phyloP scores from a whole-genome alignment of 257 asterid genomes.

The Salvia miltiorrhiza region DNA sequence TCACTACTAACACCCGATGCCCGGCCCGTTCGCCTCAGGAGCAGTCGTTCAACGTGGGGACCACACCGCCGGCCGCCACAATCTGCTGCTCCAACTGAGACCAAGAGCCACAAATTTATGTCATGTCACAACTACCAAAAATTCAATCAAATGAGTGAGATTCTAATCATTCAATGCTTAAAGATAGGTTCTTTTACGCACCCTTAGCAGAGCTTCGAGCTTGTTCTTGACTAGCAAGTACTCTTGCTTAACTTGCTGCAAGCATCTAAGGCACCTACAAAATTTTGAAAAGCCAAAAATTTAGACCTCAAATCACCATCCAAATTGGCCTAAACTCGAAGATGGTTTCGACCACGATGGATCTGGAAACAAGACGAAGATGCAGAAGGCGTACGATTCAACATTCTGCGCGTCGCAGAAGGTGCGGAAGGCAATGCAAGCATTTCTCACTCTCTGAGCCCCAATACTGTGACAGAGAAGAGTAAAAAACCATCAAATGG shows the following conservation, averaged over 20 bases:
- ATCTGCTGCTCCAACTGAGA: constrained; percentile 80
- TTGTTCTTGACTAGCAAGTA: constrained; percentile 69
- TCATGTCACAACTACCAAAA: background rate
- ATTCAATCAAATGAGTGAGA: background rate
- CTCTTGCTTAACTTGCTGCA: constrained; percentile 70
- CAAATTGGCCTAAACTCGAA: background rate
- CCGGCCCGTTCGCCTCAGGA: background rate
- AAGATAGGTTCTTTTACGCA: constrained; percentile 22
- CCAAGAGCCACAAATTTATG: background rate
- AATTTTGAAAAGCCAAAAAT: background rate
- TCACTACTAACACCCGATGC: background rate
- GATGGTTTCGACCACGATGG: background rate
- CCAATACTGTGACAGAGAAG: constrained; percentile 53
- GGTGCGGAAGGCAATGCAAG: constrained; percentile 61
- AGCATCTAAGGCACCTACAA: constrained; percentile 62
- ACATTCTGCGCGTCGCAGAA: constrained; percentile 56
- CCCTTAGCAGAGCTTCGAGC: constrained; percentile 60
- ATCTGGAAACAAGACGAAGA: background rate
- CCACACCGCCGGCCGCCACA: constrained; percentile 75
- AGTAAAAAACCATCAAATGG: background rate
- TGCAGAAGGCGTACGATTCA: constrained; percentile 43
- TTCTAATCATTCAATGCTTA: no score
- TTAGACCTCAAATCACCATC: background rate
- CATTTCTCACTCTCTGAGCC: constrained; percentile 68
- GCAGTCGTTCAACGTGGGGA: constrained; percentile 40